phyloP scores from a whole-genome alignment of 1,284 basidiomycete genomes.

The Peniophora sp. region DNA sequence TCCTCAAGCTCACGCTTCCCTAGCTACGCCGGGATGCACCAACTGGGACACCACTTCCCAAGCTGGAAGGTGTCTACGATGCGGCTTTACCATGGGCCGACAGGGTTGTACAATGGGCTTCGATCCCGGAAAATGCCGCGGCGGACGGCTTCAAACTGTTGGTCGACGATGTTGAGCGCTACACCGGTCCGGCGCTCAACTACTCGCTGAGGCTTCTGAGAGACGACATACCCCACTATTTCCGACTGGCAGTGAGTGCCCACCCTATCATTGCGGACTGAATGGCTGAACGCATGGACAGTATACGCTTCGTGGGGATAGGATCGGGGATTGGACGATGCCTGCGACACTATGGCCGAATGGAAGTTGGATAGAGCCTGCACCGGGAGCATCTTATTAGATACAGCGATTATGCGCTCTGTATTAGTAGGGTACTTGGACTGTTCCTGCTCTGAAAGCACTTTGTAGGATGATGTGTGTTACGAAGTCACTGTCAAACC shows the following conservation, averaged over 20 bases:
- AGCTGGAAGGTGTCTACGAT: conserved; percentile 49
- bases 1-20: conserved; percentile 1
- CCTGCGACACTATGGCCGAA: conserved; percentile 72
- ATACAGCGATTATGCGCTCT: not conserved
- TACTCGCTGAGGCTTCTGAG: conserved; percentile 59
- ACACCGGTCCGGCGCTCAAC: conserved; percentile 56
- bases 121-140: conserved; percentile 34
- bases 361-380: conserved; percentile 71
- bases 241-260: conserved; percentile 66
- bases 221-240: conserved; percentile 69
- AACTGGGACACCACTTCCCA: conserved; percentile 60
- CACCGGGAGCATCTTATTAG: conserved; percentile 52
- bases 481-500: no score
- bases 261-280: not conserved
- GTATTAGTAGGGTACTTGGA: not conserved
- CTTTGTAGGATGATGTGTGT: not conserved
- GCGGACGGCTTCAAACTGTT: conserved; percentile 77
- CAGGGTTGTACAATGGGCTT: conserved; percentile 58
- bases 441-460: no score
- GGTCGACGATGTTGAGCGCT: conserved; percentile 81
- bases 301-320: conserved; percentile 41
- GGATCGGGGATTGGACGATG: conserved; percentile 73
- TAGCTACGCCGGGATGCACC: conserved; percentile 71
- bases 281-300: conserved; percentile 19
- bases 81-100: conserved; percentile 43